Evolutionary conservation across 345 rosid genomes (phyloP), one percentile per base, ranked within the genome.

Genomic region (Geranium brycei): DNA sequence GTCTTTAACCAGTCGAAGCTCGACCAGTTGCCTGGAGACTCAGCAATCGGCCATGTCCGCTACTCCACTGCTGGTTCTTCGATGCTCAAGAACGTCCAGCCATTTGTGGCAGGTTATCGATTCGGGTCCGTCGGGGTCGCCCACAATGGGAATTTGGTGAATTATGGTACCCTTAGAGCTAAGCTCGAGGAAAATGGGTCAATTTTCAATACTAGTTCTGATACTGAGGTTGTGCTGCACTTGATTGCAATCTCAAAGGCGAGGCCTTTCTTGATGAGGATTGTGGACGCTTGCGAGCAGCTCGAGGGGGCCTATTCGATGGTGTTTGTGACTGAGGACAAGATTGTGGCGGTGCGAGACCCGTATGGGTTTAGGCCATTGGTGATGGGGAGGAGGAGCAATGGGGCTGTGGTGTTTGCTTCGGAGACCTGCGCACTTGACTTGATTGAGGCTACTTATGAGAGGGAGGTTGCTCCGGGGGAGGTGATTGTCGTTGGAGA

Each of bases 401-500:
- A 90, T 31, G 99, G 97, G 3, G 90, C 96, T 62, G 80, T 90
- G 32, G 96, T 89, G 38, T 87, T 92, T 14, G 98, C 99, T 10
- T 93, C 97, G 0, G 99, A 93, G 73, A 93, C 97, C 59, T 93
- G 99, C 59, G 99, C 99, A 19, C 99, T 90, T 60, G 99, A 93
- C 74, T 82, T 93, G 74, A 93, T 93, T 30, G 99, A 93, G 72
- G 99, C 99, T 0, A 83, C 89, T 0, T 93, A 89, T 51, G 97
- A 87, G 72, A 77, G 99, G 74, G 97, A 90, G 73, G 99, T 90
- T 41, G 67, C 80, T 73, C 99, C 99, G 19, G 97, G 97, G 57
- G 99, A 93, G 69, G 91, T 93, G 55, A 65, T 93, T 62, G 82
- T 90, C 58, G 90, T 93, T 41, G 99, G 88, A 12, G 88, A 90